phyloP scores from a whole-genome alignment of 768 basidiomycete genomes.

The Boletellus emodensis region DNA sequence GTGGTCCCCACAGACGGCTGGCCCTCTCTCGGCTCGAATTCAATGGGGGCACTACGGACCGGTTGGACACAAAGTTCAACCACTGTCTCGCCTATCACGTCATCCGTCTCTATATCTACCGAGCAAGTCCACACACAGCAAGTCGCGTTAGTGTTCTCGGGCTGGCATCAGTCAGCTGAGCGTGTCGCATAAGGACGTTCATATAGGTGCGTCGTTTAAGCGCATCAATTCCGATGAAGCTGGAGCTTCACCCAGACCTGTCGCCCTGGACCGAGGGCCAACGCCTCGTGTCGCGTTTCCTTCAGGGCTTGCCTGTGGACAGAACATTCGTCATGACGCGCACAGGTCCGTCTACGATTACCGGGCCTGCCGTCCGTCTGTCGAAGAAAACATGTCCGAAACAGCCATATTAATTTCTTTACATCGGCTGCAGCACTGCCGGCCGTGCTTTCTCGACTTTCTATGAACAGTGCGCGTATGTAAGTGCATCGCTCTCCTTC shows the following conservation, averaged over 20 bases:
- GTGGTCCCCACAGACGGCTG: background rate
- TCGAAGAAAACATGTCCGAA: conserved; percentile 13
- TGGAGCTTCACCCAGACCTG: conserved; percentile 1
- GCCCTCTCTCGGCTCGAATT: background rate
- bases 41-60: conserved; percentile 14
- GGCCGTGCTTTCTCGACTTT: background rate
- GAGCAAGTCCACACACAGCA: conserved; percentile 13
- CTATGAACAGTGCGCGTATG: conserved; percentile 1
- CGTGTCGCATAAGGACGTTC: conserved; percentile 16
- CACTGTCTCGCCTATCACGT: conserved; percentile 24
- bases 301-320: background rate
- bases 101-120: conserved; percentile 20
- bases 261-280: conserved; percentile 7
- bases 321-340: conserved; percentile 1
- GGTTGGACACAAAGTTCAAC: conserved; percentile 23
- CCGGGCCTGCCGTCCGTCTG: conserved; percentile 1
- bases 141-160: conserved; percentile 6
- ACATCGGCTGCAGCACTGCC: conserved; percentile 16
- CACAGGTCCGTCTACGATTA: conserved; percentile 1
- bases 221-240: conserved; percentile 18
- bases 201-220: conserved; percentile 19
- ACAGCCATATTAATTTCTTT: conserved; percentile 8
- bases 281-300: conserved; percentile 5
- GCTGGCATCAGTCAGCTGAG: conserved; percentile 14
- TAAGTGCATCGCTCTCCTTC: conserved; percentile 7